A percentile compares a stretch with the other conserved stretches of the same genome.
Conservation (phyloP, 2,329 filamentous ascomycete species). For the Pseudogymnoascus sp. region DNA sequence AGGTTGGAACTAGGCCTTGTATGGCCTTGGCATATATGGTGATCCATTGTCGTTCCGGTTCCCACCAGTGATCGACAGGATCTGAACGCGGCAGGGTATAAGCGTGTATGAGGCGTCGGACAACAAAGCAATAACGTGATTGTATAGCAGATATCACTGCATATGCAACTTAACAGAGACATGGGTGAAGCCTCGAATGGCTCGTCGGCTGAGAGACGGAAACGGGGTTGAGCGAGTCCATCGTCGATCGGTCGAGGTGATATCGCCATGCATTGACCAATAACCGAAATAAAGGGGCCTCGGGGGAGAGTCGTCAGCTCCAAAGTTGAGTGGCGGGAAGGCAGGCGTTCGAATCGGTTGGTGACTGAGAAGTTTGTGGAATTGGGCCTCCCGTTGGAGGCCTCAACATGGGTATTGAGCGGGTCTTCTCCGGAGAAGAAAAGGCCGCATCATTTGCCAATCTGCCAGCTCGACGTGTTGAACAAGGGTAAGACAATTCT, state of each 20-base stretch:
- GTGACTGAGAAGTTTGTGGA: not conserved
- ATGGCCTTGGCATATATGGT: slow-evolving; percentile 3
- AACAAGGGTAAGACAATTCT: slow-evolving; percentile 5
- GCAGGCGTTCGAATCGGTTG: slow-evolving; percentile 3
- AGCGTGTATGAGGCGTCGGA: slow-evolving; percentile 7
- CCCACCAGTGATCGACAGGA: slow-evolving; percentile 2
- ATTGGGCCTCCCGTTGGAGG: slow-evolving; percentile 1
- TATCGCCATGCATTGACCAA: slow-evolving; percentile 5
- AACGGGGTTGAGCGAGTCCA: not conserved
- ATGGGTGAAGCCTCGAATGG: not conserved
- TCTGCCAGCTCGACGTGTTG: not conserved
- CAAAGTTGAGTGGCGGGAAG: not conserved
- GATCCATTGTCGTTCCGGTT: not conserved
- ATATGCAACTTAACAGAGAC: slow-evolving; percentile 6
- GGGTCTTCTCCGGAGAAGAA: not conserved
- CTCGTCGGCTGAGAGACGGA: not conserved
- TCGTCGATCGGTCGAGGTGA: slow-evolving; percentile 1
- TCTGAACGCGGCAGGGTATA: slow-evolving; percentile 2
- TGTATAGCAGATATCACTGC: slow-evolving; percentile 3
- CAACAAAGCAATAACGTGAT: slow-evolving; percentile 10
- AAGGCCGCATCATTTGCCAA: slow-evolving; percentile 1
- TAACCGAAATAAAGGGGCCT: slow-evolving; percentile 1
- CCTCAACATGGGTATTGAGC: slow-evolving; percentile 1
- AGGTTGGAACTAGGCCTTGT: not conserved
- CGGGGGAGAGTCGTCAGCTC: not conserved